phyloP scores from a whole-genome alignment of 352 stramenopile species.

The Phytophthora tentaculata region DNA sequence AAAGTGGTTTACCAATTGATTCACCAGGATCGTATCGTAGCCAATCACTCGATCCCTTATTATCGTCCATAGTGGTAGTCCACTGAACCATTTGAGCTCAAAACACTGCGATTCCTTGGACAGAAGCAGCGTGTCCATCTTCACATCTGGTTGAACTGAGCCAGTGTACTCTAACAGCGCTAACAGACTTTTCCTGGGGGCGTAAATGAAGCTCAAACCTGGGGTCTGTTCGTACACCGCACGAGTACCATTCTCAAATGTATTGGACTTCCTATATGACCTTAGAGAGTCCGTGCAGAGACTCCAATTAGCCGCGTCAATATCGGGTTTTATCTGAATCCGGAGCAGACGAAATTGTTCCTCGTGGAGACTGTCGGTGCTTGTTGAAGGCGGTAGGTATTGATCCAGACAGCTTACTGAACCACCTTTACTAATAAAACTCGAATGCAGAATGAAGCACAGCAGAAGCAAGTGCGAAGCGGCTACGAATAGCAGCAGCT shows the following conservation, averaged over 20 bases:
- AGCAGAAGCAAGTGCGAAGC: slow-evolving; percentile 58
- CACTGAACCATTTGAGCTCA: slow-evolving; percentile 45
- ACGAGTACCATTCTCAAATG: neutral
- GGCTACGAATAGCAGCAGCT: slow-evolving; percentile 67
- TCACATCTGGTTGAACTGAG: slow-evolving; percentile 33
- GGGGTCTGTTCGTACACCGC: slow-evolving; percentile 11
- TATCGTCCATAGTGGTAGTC: slow-evolving; percentile 47
- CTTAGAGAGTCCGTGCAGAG: slow-evolving; percentile 17
- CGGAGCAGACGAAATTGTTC: slow-evolving; percentile 42
- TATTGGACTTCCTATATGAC: slow-evolving; percentile 1
- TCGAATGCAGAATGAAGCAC: slow-evolving; percentile 57
- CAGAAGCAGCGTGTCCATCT: slow-evolving; percentile 47
- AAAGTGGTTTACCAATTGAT: slow-evolving; percentile 85
- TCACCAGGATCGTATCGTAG: slow-evolving; percentile 94
- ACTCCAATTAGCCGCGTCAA: slow-evolving; percentile 18
- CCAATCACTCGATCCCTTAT: slow-evolving; percentile 63
- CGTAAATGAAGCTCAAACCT: slow-evolving; percentile 69
- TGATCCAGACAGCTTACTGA: slow-evolving; percentile 43
- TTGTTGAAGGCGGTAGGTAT: slow-evolving; percentile 29
- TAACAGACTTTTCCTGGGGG: slow-evolving; percentile 70
- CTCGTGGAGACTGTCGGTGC: slow-evolving; percentile 9
- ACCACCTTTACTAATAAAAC: slow-evolving; percentile 46
- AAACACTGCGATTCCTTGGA: slow-evolving; percentile 57
- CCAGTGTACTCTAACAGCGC: slow-evolving; percentile 56
- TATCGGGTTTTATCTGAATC: slow-evolving; percentile 41